A percentile compares a stretch with the other conserved stretches of the same genome.
Conservation (phyloP, 768 basidiomycete genomes). For the Dentipellis sp. region DNA sequence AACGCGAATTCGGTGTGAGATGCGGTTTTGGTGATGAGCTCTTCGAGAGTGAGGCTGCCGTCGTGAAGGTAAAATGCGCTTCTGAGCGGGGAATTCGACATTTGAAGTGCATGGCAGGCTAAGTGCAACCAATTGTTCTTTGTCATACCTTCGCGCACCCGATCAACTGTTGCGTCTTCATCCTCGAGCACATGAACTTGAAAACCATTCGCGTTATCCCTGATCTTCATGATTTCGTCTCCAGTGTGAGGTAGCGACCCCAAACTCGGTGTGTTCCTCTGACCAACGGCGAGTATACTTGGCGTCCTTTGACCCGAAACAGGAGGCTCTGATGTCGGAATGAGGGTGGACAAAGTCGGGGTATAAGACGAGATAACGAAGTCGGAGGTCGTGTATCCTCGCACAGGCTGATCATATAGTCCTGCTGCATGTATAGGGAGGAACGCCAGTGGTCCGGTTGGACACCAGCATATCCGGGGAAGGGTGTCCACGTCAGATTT, state of each 20-base stretch:
- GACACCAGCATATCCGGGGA: too few relatives aligned
- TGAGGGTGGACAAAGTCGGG: too few relatives aligned
- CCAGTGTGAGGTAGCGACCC: neutral
- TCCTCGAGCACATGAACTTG: neutral
- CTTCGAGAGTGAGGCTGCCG: neutral
- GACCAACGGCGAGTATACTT: neutral
- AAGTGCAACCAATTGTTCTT: neutral
- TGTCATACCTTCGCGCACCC: neutral
- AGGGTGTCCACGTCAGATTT: too few relatives aligned
- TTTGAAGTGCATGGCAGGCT: neutral
- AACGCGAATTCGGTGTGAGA: conserved; percentile 15
- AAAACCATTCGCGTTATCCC: neutral
- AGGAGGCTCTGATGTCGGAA: too few relatives aligned
- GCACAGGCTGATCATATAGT: too few relatives aligned
- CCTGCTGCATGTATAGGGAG: too few relatives aligned
- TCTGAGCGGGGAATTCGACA: neutral
- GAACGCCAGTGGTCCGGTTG: too few relatives aligned
- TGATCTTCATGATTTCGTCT: neutral
- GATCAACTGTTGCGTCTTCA: neutral
- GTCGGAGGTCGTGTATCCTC: too few relatives aligned
- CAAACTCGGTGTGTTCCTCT: neutral
- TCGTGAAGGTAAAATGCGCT: neutral
- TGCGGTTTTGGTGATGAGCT: neutral
- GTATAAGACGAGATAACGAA: too few relatives aligned
- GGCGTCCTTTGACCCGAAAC: too few relatives aligned